Conservation (phyloP, 2,329 filamentous ascomycete genomes). For the Onygenales sp. region DNA sequence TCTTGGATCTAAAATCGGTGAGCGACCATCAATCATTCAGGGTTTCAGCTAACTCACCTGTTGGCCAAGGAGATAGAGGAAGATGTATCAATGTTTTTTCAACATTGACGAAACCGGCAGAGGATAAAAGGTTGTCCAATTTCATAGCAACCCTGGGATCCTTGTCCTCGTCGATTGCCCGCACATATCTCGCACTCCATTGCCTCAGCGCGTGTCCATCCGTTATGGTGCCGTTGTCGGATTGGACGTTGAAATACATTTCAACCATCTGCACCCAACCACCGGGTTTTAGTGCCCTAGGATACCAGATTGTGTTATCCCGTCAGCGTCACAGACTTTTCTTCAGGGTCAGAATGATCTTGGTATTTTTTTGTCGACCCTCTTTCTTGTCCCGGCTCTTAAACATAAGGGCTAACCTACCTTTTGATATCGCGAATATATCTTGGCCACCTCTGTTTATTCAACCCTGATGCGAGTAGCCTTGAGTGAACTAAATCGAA, state of each 20-base stretch:
- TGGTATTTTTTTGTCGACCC: neutral
- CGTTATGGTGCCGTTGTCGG: slow-evolving; percentile 69
- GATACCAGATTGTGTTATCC: neutral
- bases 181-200: slow-evolving; percentile 59
- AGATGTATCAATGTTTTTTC: slow-evolving; percentile 56
- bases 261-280: slow-evolving; percentile 90
- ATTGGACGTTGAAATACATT: slow-evolving; percentile 76
- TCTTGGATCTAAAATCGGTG: slow-evolving; percentile 28
- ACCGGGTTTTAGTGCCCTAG: slow-evolving; percentile 57
- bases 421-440: slow-evolving; percentile 68
- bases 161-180: slow-evolving; percentile 54
- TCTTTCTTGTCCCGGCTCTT: neutral
- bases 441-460: slow-evolving; percentile 59
- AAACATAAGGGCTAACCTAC: slow-evolving; percentile 18
- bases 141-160: slow-evolving; percentile 56
- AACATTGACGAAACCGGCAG: slow-evolving; percentile 59
- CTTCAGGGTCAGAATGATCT: neutral
- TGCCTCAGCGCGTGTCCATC: slow-evolving; percentile 53
- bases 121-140: slow-evolving; percentile 49
- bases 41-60: slow-evolving; percentile 38
- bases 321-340: neutral
- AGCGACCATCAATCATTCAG: slow-evolving; percentile 10
- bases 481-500: slow-evolving; percentile 79
- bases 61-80: slow-evolving; percentile 62
- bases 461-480: slow-evolving; percentile 53